Percentiles rank a stretch among this genome's conserved stretches.
These are phyloP conservation scores for Botryotinia globosa DNA, from an alignment of 2,329 filamentous ascomycete species.

Conservation along the genomic window DNA sequence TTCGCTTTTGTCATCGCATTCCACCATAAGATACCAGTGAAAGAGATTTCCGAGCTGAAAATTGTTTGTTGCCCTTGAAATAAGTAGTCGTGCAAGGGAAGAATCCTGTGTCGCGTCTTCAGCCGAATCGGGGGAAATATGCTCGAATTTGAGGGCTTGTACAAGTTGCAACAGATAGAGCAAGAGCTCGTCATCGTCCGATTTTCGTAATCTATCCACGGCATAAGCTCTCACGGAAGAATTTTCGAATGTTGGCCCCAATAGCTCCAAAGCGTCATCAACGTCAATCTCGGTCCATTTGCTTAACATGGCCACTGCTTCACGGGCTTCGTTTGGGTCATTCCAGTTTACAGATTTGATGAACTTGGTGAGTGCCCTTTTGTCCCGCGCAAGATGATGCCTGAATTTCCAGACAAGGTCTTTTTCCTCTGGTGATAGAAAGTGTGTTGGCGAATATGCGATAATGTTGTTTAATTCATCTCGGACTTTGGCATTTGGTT, in stretches of 20 bases:
- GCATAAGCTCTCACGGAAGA: constrained; percentile 86
- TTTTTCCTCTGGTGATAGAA: constrained; percentile 85
- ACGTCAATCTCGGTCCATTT: constrained; percentile 98
- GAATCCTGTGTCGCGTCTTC: constrained; percentile 68
- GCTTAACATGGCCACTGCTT: constrained; percentile 83
- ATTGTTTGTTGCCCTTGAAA: constrained; percentile 81
- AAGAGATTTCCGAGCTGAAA: constrained; percentile 92
- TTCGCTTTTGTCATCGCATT: constrained; percentile 73
- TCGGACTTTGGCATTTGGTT: constrained; percentile 91
- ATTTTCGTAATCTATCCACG: constrained; percentile 84
- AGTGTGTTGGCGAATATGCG: constrained; percentile 87
- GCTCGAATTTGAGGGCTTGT: constrained; percentile 92
- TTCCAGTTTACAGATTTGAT: constrained; percentile 97
- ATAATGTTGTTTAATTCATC: constrained; percentile 91
- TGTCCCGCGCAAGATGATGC: constrained; percentile 90
- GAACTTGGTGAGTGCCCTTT: constrained; percentile 90
- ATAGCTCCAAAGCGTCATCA: constrained; percentile 89
- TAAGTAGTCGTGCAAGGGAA: constrained; percentile 84
- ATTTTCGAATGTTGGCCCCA: constrained; percentile 90
- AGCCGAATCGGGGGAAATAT: constrained; percentile 61
- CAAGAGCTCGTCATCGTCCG: constrained; percentile 86
- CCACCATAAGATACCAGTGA: constrained; percentile 98
- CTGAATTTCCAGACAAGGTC: constrained; percentile 97
- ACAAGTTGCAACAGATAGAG: constrained; percentile 92
- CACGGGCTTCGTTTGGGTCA: constrained; percentile 78